phyloP scores from a whole-genome alignment of 371 early-diverging fungal genomes.

The Lichtheimia hyalospora region DNA sequence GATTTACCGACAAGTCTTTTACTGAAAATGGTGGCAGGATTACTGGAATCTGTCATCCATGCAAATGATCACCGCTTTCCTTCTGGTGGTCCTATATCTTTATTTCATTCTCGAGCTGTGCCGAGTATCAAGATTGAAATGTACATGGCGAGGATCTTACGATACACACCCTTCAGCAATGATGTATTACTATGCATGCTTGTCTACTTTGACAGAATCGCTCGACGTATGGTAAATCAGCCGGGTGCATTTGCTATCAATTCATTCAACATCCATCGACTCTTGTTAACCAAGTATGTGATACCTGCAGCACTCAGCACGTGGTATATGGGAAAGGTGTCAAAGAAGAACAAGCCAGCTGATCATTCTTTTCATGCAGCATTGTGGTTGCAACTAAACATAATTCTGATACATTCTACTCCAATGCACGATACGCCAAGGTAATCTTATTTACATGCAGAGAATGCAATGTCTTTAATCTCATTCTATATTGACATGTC shows the following conservation, averaged over 20 bases:
- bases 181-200: slow-evolving; percentile 74
- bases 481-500: neutral
- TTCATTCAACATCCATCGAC: slow-evolving; percentile 81
- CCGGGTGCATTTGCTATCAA: slow-evolving; percentile 50
- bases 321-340: neutral
- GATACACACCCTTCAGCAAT: slow-evolving; percentile 79
- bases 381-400: slow-evolving; percentile 83
- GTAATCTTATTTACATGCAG: slow-evolving; percentile 13
- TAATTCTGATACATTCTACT: slow-evolving; percentile 78
- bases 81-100: slow-evolving; percentile 37
- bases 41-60: slow-evolving; percentile 54
- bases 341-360: neutral
- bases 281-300: slow-evolving; percentile 64
- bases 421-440: slow-evolving; percentile 75
- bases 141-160: slow-evolving; percentile 68
- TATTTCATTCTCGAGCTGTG: slow-evolving; percentile 83
- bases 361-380: slow-evolving; percentile 25
- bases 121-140: slow-evolving; percentile 71
- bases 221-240: slow-evolving; percentile 5
- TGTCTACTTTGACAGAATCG: slow-evolving; percentile 87
- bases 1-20: neutral
- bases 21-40: slow-evolving; percentile 48
- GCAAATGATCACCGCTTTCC: slow-evolving; percentile 63
- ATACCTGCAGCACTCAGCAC: neutral
- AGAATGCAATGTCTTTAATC: neutral